Base-by-base conservation (phyloP, 305 asterid species). In the Caryopteris hybrid region DNA sequence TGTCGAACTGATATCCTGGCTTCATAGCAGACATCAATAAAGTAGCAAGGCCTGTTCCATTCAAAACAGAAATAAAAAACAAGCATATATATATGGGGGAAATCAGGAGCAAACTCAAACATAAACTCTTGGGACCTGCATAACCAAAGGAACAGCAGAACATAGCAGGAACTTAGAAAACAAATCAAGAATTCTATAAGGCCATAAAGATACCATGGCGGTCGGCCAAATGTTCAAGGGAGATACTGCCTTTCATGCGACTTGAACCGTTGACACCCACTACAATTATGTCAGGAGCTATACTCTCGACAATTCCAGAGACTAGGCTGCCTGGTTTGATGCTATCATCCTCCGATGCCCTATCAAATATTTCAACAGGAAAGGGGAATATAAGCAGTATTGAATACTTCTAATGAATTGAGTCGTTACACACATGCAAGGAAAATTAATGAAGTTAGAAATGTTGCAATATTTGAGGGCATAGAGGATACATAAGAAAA, bases 151-250 rank as follows among this genome's bases (percentile, higher is more conserved):
- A 8, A 64, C 48, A 52, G 47, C 22, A 23, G 36, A 71, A 70
- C 38, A 69, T 29, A 36, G 11, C 14, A 36, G 23, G 33, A 64
- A 52, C 60, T 55, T 56, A 23, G 43, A 62, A 73, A 76, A 21
- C 43, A 66, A 50, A 50, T 31, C 10, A 45, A 48, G 46, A 54
- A 70, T 21, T 29, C 9, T 47, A 67, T 13, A 64, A 38, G 36
- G 73, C 25, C 2, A 47, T 64, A 42, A 21, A 61, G 13, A 61
- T 70, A 91, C 99, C 99, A 57, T 79, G 90, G 79, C 89, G 96
- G 69, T 94, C 99, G 1, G 98, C 81, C 79, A 94, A 80, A 75
- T 94, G 99, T 74, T 94, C 96, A 10, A 80, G 83, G 58, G 90
- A 68, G 60, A 94, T 83, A 34, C 87, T 82, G 62, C 99, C 98